phyloP scores from a whole-genome alignment of 176 grass and related monocot genomes.

The Paspalum notatum region DNA sequence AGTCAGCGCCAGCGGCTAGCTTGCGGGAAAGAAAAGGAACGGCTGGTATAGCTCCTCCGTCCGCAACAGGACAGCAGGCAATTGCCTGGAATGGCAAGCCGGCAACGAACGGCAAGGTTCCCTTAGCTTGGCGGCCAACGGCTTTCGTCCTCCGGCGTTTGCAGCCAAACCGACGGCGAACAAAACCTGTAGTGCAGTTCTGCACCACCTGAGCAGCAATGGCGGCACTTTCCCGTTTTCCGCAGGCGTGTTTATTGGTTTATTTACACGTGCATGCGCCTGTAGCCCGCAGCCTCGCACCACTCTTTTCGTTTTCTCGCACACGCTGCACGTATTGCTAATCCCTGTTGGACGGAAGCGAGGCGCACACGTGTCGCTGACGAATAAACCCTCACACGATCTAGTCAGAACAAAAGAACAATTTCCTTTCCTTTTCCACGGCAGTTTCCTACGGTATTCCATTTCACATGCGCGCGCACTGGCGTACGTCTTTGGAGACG shows the following conservation, averaged over 20 bases:
- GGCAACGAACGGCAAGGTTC: too few relatives aligned
- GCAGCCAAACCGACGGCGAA: neutral
- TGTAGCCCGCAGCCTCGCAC: neutral
- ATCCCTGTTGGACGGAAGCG: neutral
- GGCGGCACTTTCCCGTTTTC: neutral
- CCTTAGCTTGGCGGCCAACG: neutral
- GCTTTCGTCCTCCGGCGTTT: neutral
- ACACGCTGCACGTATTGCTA: neutral
- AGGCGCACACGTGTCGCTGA: neutral
- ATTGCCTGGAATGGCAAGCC: too few relatives aligned
- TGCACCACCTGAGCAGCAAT: neutral
- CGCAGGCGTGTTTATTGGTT: neutral
- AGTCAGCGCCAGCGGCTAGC: too few relatives aligned
- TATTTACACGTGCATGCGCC: neutral
- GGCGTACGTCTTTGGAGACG: neutral
- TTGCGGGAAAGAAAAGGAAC: too few relatives aligned
- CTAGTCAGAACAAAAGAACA: neutral
- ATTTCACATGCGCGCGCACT: neutral
- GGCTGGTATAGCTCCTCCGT: too few relatives aligned
- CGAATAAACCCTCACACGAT: neutral
- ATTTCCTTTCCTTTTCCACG: neutral
- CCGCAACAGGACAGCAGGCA: too few relatives aligned
- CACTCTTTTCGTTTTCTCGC: neutral
- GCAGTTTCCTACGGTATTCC: too few relatives aligned
- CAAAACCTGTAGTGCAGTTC: too few relatives aligned